Base-by-base conservation (phyloP, 352 stramenopile genomes). In the Pythium sukuiense region DNA sequence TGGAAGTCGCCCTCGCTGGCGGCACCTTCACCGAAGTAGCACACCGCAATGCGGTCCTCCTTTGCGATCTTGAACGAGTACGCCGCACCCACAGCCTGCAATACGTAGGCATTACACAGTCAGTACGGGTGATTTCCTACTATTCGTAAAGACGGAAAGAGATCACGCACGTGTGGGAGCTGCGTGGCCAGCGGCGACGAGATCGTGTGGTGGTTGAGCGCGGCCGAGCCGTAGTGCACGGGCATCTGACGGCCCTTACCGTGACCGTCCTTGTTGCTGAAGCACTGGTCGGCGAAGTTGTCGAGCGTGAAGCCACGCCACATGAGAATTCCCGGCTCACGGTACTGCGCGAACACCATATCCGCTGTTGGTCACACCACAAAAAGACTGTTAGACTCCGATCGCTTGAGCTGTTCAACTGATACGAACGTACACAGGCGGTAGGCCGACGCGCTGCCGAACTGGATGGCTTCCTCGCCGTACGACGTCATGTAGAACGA, bases 221-320 rank as follows among this genome's bases (percentile, higher is more conserved):
- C 84, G 59, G 85, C 87, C 16, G 87, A 98, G 39, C 97, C 97
- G 71, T 99, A 99, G 83, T 99, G 97, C 37, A 99, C 89, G 6
- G 97, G 97, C 97, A 99, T 99, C 77, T 99, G 97, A 27, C 97
- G 82, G 18, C 96, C 97, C 68, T 98, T 98, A 63, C 92, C 97
- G 58, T 98, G 81, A 66, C 98, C 97, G 20, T 92, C 83, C 56
- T 85, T 77, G 81, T 99, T 99, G 65, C 90, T 96, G 68, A 99
- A 99, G 69, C 96, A 99, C 77, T 87, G 49, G 74, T 99, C 96
- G 8, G 96, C 93, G 75, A 99, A 99, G 64, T 99, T 91, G 56
- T 99, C 84, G 7, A 99, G 74, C 11, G 95, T 96, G 74, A 99
- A 99, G 16, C 97, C 97, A 35, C 97, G 85, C 97, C 97, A 99